Conservation (phyloP, 2,329 filamentous ascomycete genomes). For the Aspergillus felis region DNA sequence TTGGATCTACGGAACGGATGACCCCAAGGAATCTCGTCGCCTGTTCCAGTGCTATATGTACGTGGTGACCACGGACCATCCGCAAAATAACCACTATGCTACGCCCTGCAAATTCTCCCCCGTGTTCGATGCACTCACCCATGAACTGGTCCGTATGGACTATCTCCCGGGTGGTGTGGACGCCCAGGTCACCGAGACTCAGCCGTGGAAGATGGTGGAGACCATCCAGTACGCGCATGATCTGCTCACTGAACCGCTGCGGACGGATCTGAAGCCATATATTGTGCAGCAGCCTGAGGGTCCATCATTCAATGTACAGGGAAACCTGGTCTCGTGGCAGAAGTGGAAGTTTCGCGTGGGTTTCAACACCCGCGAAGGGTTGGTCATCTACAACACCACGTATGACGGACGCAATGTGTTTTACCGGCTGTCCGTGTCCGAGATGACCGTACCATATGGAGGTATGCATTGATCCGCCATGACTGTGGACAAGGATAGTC, state of each 20-base stretch:
- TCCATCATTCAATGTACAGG: slow-evolving; percentile 57
- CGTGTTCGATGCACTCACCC: slow-evolving; percentile 55
- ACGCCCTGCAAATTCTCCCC: slow-evolving; percentile 36
- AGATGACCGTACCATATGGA: slow-evolving; percentile 57
- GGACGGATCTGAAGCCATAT: slow-evolving; percentile 62
- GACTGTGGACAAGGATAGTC: background rate
- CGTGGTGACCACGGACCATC: slow-evolving; percentile 31
- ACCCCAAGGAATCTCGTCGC: slow-evolving; percentile 35
- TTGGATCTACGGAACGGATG: slow-evolving; percentile 64
- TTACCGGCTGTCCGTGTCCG: slow-evolving; percentile 63
- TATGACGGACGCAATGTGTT: slow-evolving; percentile 62
- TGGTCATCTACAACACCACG: slow-evolving; percentile 65
- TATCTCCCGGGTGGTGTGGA: slow-evolving; percentile 64
- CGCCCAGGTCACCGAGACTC: slow-evolving; percentile 52
- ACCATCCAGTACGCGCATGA: slow-evolving; percentile 58
- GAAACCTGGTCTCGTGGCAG: slow-evolving; percentile 60
- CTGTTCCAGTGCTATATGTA: slow-evolving; percentile 43
- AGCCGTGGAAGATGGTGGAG: slow-evolving; percentile 54
- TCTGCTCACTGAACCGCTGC: slow-evolving; percentile 61
- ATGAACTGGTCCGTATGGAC: slow-evolving; percentile 66
- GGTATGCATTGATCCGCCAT: slow-evolving; percentile 21
- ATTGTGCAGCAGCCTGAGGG: slow-evolving; percentile 64
- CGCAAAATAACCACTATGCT: slow-evolving; percentile 37
- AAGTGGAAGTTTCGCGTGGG: slow-evolving; percentile 62
- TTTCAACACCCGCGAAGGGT: slow-evolving; percentile 62